Percentiles rank a stretch among this genome's conserved stretches.
phyloP scores from a whole-genome alignment of 169 alveolate genomes.

The Theileria parva region DNA sequence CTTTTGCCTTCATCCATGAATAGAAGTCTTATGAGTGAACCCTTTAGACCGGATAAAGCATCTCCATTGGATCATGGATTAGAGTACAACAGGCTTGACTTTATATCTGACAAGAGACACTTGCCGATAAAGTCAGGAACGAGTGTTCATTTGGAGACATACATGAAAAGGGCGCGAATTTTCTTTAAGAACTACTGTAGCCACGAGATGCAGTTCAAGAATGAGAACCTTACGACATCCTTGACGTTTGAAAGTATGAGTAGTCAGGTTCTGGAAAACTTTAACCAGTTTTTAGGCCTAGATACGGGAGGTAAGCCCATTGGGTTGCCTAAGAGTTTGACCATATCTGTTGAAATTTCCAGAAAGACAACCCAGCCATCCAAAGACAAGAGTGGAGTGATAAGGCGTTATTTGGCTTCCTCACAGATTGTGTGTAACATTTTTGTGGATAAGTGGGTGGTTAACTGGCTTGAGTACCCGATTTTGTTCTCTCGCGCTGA shows the following conservation, averaged over 20 bases:
- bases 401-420: constrained; percentile 43
- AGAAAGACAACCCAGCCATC: constrained; percentile 50
- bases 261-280: neutral
- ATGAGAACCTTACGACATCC: constrained; percentile 19
- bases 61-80: neutral
- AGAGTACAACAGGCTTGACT: neutral
- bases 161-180: constrained; percentile 55
- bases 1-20: neutral
- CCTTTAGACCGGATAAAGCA: neutral
- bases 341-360: constrained; percentile 44
- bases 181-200: constrained; percentile 49
- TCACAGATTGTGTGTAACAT: constrained; percentile 57
- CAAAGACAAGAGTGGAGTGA: constrained; percentile 32
- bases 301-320: neutral
- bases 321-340: constrained; percentile 30
- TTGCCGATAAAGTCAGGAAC: constrained; percentile 44
- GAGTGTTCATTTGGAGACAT: constrained; percentile 40
- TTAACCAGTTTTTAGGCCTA: neutral
- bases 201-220: constrained; percentile 40
- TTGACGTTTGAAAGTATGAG: constrained; percentile 48
- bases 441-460: constrained; percentile 61
- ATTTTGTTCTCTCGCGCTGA: constrained; percentile 58
- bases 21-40: neutral
- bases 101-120: neutral
- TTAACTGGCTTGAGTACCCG: constrained; percentile 64